Evolutionary conservation across 179 eudicot species (phyloP).

Genomic region (Heliamphora pulchella): DNA sequence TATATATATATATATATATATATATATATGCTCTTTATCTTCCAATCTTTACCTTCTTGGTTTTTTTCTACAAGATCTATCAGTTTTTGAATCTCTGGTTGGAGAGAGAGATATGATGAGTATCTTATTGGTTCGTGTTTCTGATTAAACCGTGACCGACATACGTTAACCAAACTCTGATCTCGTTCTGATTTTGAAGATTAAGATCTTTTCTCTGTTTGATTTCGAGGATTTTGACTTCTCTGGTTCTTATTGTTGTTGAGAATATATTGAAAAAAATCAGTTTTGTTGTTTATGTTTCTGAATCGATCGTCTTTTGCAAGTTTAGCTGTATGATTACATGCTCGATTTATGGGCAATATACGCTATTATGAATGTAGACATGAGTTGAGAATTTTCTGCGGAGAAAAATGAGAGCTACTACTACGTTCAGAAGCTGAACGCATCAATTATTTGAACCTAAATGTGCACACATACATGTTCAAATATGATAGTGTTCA

Average conservation of each 20-base stretch:
- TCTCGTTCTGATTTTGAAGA: conserved; percentile 19
- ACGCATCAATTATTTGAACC: too few relatives aligned
- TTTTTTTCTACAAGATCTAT: neutral
- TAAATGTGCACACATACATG: too few relatives aligned
- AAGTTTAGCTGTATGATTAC: conserved; percentile 45
- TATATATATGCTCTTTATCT: neutral
- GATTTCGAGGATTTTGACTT: neutral
- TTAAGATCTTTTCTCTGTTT: neutral
- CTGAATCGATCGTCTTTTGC: too few relatives aligned
- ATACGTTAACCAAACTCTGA: conserved; percentile 56
- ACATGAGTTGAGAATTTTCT: conserved; percentile 24
- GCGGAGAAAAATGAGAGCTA: conserved; percentile 12
- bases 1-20: too few relatives aligned
- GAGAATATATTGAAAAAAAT: neutral
- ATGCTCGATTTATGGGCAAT: conserved; percentile 43
- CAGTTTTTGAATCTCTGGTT: neutral
- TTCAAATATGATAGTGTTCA: too few relatives aligned
- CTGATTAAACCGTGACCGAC: conserved; percentile 64
- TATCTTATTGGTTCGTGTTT: conserved; percentile 71
- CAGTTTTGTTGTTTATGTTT: neutral
- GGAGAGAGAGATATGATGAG: conserved; percentile 41
- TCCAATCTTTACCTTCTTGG: neutral
- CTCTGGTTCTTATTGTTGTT: neutral
- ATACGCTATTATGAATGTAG: conserved; percentile 74
- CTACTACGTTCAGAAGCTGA: neutral